Conservation (phyloP, 768 basidiomycete genomes). For the Tulasnella sp. region DNA sequence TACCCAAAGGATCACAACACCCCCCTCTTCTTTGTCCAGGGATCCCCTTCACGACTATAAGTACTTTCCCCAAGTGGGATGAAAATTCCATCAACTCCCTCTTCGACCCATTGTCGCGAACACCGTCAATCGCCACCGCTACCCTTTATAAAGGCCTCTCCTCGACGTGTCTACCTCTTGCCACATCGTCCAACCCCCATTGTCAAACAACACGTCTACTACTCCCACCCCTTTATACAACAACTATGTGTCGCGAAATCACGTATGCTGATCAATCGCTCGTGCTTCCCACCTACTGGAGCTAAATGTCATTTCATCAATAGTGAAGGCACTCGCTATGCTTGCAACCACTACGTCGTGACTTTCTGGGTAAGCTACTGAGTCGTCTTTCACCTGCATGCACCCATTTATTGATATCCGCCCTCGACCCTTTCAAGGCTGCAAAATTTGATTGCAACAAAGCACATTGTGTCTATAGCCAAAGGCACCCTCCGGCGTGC, state of each 20-base stretch:
- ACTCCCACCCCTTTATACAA: background rate
- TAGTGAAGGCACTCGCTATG: constrained; percentile 12
- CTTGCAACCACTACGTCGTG: constrained; percentile 12
- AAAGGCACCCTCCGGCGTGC: constrained; percentile 6
- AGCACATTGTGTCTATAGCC: constrained; percentile 12
- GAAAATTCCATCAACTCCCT: too few species aligned
- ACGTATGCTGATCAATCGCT: constrained; percentile 2
- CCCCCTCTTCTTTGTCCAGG: too few species aligned
- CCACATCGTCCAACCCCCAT: background rate
- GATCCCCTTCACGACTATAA: too few species aligned
- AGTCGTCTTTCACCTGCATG: background rate
- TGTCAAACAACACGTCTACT: background rate
- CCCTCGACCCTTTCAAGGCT: background rate
- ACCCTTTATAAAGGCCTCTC: too few species aligned
- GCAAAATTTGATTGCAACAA: constrained; percentile 12
- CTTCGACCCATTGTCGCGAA: too few species aligned
- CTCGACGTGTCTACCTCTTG: background rate
- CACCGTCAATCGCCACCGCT: too few species aligned
- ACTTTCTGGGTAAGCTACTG: constrained; percentile 9
- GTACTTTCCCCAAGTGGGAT: too few species aligned
- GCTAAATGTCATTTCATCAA: background rate
- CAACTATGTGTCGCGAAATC: constrained; percentile 14
- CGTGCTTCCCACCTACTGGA: background rate
- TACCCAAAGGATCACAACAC: too few species aligned
- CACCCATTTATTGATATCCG: background rate